Percentiles rank a stretch among this genome's conserved stretches.
phyloP scores from a whole-genome alignment of 352 stramenopile genomes.

The Globisporangium camurandrum region DNA sequence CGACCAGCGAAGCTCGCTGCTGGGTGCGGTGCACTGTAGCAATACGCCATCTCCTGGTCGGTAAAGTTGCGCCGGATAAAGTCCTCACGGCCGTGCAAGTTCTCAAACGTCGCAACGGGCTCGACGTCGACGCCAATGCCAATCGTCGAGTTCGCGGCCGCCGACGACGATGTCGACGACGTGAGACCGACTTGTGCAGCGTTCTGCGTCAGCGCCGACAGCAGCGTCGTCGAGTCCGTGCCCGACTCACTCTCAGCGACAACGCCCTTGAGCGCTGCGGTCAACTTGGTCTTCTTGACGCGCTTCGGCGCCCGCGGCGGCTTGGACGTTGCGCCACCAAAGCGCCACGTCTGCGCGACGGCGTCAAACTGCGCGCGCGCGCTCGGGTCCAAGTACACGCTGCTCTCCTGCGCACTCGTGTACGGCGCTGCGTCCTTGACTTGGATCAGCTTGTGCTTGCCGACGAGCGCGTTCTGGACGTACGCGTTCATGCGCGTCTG shows the following conservation, averaged over 20 bases:
- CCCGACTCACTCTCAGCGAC: constrained; percentile 6
- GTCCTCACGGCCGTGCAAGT: constrained; percentile 66
- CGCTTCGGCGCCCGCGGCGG: constrained; percentile 37
- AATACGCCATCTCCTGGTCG: constrained; percentile 81
- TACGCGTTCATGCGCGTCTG: constrained; percentile 71
- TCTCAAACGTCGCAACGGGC: constrained; percentile 76
- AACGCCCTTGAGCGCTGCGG: not conserved
- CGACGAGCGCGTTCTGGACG: constrained; percentile 62
- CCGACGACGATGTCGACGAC: too few species aligned
- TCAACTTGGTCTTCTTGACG: constrained; percentile 1
- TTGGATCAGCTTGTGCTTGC: constrained; percentile 68
- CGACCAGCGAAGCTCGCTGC: constrained; percentile 80
- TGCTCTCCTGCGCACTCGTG: constrained; percentile 71
- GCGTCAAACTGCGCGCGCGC: constrained; percentile 72
- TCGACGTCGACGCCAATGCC: constrained; percentile 81
- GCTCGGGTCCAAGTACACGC: constrained; percentile 78
- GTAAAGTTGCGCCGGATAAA: constrained; percentile 88
- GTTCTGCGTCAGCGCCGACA: constrained; percentile 51
- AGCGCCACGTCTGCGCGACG: constrained; percentile 61
- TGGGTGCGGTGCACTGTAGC: constrained; percentile 68
- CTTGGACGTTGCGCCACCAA: constrained; percentile 31
- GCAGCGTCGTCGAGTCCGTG: constrained; percentile 29
- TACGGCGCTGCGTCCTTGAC: constrained; percentile 82
- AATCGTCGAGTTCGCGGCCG: constrained; percentile 20
- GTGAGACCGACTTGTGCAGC: constrained; percentile 37